phyloP scores from a whole-genome alignment of 2,329 filamentous ascomycete genomes.

The Talaromyces rugulosus region DNA sequence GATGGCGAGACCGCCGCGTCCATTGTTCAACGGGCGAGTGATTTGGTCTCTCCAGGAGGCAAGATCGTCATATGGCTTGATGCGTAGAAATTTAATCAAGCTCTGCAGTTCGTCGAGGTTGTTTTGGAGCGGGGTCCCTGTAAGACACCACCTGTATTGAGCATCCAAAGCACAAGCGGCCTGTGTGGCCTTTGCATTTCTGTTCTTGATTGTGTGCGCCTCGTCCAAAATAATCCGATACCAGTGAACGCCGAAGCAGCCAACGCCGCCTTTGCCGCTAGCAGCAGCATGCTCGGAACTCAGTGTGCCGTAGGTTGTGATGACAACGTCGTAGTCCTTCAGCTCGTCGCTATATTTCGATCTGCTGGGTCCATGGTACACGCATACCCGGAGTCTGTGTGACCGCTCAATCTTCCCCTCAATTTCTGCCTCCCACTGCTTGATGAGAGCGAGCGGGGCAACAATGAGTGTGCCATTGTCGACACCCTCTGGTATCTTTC shows the following conservation, averaged over 20 bases:
- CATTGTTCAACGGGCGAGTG: constrained; percentile 81
- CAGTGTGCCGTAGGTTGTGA: constrained; percentile 94
- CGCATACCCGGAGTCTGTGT: constrained; percentile 72
- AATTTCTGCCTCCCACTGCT: constrained; percentile 95
- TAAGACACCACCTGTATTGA: constrained; percentile 93
- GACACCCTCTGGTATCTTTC: constrained; percentile 64
- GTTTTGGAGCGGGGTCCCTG: constrained; percentile 96
- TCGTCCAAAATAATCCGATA: constrained; percentile 94
- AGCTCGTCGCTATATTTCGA: constrained; percentile 75
- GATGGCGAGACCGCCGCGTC: constrained; percentile 84
- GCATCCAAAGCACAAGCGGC: constrained; percentile 80
- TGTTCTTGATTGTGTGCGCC: constrained; percentile 97
- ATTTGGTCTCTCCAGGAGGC: constrained; percentile 89
- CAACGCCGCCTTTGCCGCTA: constrained; percentile 55
- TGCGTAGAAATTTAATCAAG: constrained; percentile 84
- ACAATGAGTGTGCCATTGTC: constrained; percentile 85
- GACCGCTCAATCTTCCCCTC: constrained; percentile 69
- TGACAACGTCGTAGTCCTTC: constrained; percentile 84
- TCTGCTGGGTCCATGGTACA: constrained; percentile 85
- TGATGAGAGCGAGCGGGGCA: constrained; percentile 87
- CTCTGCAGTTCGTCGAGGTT: constrained; percentile 95
- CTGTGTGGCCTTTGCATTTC: constrained; percentile 91
- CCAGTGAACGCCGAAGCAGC: constrained; percentile 90
- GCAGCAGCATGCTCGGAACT: constrained; percentile 80
- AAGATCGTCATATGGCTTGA: constrained; percentile 85